These are phyloP conservation scores for Rhodotorula diobovata DNA, from an alignment of 768 basidiomycete genomes.

Conservation along the genomic window DNA sequence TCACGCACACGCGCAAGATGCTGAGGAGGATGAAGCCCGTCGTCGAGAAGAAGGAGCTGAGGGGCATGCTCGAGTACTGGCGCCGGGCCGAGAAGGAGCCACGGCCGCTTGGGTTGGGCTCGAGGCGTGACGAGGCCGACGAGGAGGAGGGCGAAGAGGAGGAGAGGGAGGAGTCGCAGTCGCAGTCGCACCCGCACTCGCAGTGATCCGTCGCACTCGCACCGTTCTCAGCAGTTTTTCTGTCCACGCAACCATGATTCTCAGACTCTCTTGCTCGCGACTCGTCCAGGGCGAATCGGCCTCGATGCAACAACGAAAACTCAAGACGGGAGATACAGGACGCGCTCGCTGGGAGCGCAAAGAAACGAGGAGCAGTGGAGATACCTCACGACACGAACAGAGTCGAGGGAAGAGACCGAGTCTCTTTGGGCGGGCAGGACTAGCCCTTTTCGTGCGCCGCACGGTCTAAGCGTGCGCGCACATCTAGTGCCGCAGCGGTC, in stretches of 20 bases:
- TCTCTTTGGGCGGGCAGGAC: background rate
- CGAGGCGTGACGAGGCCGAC: background rate
- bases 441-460: background rate
- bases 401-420: background rate
- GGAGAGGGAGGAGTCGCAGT: no score
- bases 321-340: background rate
- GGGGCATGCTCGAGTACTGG: slow-evolving; percentile 3
- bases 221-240: no score
- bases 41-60: background rate
- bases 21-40: background rate
- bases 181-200: background rate
- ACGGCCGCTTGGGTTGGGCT: background rate
- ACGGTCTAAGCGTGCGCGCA: no score
- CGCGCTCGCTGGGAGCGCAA: no score
- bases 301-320: background rate
- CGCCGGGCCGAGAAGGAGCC: background rate
- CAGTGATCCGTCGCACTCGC: background rate
- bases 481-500: slow-evolving; percentile 4
- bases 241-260: background rate
- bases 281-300: no score
- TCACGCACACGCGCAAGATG: background rate
- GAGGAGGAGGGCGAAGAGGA: no score
- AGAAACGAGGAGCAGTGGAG: background rate
- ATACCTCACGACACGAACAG: no score
- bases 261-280: no score